Evolutionary conservation across 441 rosid genomes (phyloP).

Genomic region (Populus hybrid): DNA sequence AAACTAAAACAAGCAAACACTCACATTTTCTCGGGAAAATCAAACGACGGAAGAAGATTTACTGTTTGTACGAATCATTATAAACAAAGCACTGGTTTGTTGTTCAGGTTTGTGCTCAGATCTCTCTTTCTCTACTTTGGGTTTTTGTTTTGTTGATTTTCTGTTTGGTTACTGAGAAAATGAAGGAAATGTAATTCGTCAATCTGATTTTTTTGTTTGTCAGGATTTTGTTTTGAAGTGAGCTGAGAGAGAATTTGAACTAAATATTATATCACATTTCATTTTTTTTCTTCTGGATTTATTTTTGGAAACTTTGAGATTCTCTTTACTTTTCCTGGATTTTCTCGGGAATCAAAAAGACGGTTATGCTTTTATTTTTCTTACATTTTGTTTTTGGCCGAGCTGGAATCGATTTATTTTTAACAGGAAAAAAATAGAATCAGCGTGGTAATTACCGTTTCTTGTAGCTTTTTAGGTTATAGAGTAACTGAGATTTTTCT

Average conservation of each 20-base stretch:
- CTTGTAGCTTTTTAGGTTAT: background rate
- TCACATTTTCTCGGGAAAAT: background rate
- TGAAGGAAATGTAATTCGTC: background rate
- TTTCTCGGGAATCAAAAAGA: background rate
- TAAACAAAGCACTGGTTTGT: background rate
- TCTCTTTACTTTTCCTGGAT: background rate
- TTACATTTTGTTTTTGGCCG: too few relatives aligned
- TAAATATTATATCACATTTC: background rate
- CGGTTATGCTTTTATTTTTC: background rate
- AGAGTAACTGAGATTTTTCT: background rate
- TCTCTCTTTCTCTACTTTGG: background rate
- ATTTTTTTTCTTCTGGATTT: background rate
- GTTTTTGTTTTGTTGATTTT: background rate
- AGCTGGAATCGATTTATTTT: background rate
- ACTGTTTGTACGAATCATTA: too few relatives aligned
- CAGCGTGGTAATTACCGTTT: background rate
- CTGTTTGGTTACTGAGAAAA: background rate
- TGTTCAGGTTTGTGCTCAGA: slow-evolving; percentile 6
- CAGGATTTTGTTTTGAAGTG: background rate
- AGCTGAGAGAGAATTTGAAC: background rate
- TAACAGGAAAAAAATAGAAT: background rate
- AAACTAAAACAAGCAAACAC: background rate
- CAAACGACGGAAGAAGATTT: too few relatives aligned
- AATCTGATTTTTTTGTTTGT: background rate
- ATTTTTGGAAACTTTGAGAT: background rate